These are phyloP conservation scores for Vigna nakashimae DNA, from an alignment of 306 rosid genomes.

Conservation along the genomic window DNA sequence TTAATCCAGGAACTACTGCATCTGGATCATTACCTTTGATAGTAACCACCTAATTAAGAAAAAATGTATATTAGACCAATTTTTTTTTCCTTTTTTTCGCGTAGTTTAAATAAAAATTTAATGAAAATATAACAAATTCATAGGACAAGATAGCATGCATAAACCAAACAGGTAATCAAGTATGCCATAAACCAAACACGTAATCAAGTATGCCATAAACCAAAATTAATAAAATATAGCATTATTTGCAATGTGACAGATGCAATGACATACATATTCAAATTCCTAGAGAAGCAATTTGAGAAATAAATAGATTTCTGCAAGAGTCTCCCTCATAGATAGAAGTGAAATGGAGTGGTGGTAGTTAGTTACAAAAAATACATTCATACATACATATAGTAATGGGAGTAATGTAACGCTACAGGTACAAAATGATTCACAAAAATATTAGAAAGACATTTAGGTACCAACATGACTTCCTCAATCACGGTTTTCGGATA, in stretches of 20 bases:
- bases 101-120: background rate
- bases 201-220: slow-evolving; percentile 15
- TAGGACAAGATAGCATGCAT: background rate
- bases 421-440: too few species aligned
- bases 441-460: background rate
- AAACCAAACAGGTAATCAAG: slow-evolving; percentile 31
- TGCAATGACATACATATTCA: background rate
- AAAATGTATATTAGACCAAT: slow-evolving; percentile 9
- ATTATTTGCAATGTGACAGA: slow-evolving; percentile 3
- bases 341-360: too few species aligned
- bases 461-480: background rate
- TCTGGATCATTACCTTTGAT: slow-evolving; percentile 78
- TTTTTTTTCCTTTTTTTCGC: background rate
- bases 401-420: too few species aligned
- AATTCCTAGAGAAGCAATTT: slow-evolving; percentile 2
- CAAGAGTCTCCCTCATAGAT: too few species aligned
- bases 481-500: background rate
- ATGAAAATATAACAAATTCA: background rate
- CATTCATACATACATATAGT: too few species aligned
- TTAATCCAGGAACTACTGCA: slow-evolving; percentile 71
- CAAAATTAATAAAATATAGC: background rate
- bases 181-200: slow-evolving; percentile 12
- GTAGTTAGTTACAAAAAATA: too few species aligned
- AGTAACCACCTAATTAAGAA: slow-evolving; percentile 67
- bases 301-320: slow-evolving; percentile 8